These are phyloP conservation scores for Aspergillus novofumigatus DNA, from an alignment of 2,329 filamentous ascomycete species.

Conservation along the genomic window DNA sequence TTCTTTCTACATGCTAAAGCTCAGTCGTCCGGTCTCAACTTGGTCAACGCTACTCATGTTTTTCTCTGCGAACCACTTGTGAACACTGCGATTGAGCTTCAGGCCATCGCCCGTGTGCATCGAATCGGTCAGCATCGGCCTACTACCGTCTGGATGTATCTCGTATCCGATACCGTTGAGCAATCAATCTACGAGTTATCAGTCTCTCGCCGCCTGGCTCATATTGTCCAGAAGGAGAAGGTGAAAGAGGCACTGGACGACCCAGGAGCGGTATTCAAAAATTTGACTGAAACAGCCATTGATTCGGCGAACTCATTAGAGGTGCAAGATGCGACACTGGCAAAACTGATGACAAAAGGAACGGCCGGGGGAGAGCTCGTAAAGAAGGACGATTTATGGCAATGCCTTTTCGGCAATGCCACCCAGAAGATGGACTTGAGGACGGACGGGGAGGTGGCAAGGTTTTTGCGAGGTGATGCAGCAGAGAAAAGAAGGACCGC, in stretches of 20 bases:
- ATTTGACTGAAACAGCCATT: slow-evolving; percentile 57
- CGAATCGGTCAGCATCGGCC: slow-evolving; percentile 84
- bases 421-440: slow-evolving; percentile 24
- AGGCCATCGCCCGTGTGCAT: slow-evolving; percentile 92
- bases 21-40: slow-evolving; percentile 81
- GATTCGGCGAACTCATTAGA: slow-evolving; percentile 84
- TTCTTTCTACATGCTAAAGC: slow-evolving; percentile 87
- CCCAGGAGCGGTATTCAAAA: slow-evolving; percentile 21
- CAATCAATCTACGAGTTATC: slow-evolving; percentile 87
- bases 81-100: slow-evolving; percentile 88
- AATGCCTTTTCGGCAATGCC: slow-evolving; percentile 71
- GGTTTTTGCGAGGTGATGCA: slow-evolving; percentile 52
- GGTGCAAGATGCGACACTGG: slow-evolving; percentile 67
- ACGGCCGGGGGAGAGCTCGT: slow-evolving; percentile 75
- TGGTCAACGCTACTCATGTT: slow-evolving; percentile 89
- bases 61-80: slow-evolving; percentile 92
- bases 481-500: slow-evolving; percentile 44
- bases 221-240: slow-evolving; percentile 56
- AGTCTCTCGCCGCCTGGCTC: slow-evolving; percentile 70
- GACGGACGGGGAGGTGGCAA: slow-evolving; percentile 44
- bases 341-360: slow-evolving; percentile 66
- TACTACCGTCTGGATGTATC: slow-evolving; percentile 93
- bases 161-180: slow-evolving; percentile 87
- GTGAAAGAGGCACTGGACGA: slow-evolving; percentile 23
- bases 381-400: slow-evolving; percentile 75